Evolutionary conservation across 495 filamentous ascomycete species (phyloP), one percentile per base, ranked within the genome.

Genomic region (Talaromyces borbonicus): DNA sequence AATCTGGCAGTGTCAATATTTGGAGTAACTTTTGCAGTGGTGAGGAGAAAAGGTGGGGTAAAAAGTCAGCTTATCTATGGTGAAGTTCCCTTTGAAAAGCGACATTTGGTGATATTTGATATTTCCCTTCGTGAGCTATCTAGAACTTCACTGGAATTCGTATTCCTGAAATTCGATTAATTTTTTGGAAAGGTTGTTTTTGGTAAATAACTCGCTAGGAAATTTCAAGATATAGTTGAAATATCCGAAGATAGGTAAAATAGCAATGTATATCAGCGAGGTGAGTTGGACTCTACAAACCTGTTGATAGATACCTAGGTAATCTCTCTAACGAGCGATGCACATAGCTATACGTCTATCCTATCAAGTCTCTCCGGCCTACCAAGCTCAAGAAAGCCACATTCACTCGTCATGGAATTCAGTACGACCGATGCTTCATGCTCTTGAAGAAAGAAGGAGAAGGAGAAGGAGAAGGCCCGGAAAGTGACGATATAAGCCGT

Each of bases 341-440:
- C 15, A 18, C 2, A 26, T 54, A 92, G 83, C 72, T 96, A 25
- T 92, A 86, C 63, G 71, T 85, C 32, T 93, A 95, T 58, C 88
- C 90, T 46, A 85, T 96, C 67, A 96, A 95, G 56, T 87, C 81
- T 2, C 73, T 95, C 1, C 78, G 83, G 4, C 79, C 74, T 4
- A 75, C 85, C 23, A 47, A 71, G 20, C 58, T 95, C 27, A 35
- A 64, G 2, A 55, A 67, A 16, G 73, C 83, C 8, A 49, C 63
- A 5, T 56, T 90, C 26, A 80, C 79, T 1, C 61, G 70, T n/a
- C 72, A 79, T 49, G 88, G 88, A 9, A 75, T 93, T 48, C 63
- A 66, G 25, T 74, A 86, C 61, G 90, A 96, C 65, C 79, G 90
- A 7, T 67, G 71, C 12, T 92, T 87, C 58, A 85, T 92, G 78